Conservation (phyloP, 352 stramenopile species). For the Phytopythium helicoides region DNA sequence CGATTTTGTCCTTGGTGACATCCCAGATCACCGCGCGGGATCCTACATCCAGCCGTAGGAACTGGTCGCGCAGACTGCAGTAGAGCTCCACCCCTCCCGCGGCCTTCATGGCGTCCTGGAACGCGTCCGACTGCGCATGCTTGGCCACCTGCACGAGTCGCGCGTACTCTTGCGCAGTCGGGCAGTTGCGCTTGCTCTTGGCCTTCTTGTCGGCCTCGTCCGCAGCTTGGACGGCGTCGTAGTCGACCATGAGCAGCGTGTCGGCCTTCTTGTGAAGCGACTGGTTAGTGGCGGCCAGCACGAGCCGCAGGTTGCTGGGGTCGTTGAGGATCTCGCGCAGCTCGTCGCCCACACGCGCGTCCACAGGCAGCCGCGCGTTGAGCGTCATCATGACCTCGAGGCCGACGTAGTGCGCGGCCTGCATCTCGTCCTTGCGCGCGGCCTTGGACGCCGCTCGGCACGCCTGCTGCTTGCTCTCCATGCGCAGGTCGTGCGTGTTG, state of each 20-base stretch:
- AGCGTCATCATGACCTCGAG: slow-evolving; percentile 46
- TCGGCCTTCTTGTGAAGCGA: slow-evolving; percentile 46
- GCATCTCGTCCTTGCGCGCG: slow-evolving; percentile 29
- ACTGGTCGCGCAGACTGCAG: slow-evolving; percentile 27
- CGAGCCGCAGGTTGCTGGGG: slow-evolving; percentile 38
- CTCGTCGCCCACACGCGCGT: slow-evolving; percentile 38
- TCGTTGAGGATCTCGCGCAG: slow-evolving; percentile 41
- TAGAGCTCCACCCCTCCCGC: slow-evolving; percentile 39
- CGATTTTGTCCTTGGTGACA: slow-evolving; percentile 4
- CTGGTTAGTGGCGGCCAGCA: slow-evolving; percentile 35
- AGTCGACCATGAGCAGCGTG: slow-evolving; percentile 28
- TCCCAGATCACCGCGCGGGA: slow-evolving; percentile 27
- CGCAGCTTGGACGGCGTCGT: neutral
- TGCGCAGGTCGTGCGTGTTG: slow-evolving; percentile 33
- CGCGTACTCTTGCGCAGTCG: slow-evolving; percentile 26
- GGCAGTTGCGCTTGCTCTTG: slow-evolving; percentile 9
- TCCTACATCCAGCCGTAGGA: slow-evolving; percentile 23
- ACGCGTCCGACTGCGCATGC: slow-evolving; percentile 29
- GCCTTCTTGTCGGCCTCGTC: slow-evolving; percentile 6
- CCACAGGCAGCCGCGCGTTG: slow-evolving; percentile 32
- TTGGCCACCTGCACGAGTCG: slow-evolving; percentile 45
- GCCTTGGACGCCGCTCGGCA: slow-evolving; percentile 35
- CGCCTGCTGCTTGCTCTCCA: slow-evolving; percentile 33
- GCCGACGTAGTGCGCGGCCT: slow-evolving; percentile 44
- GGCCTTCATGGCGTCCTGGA: slow-evolving; percentile 35